A percentile compares a stretch with the other conserved stretches of the same genome.
These are phyloP conservation scores for Fusarium austroafricanum DNA, from an alignment of 2,329 filamentous ascomycete species.

Conservation along the genomic window DNA sequence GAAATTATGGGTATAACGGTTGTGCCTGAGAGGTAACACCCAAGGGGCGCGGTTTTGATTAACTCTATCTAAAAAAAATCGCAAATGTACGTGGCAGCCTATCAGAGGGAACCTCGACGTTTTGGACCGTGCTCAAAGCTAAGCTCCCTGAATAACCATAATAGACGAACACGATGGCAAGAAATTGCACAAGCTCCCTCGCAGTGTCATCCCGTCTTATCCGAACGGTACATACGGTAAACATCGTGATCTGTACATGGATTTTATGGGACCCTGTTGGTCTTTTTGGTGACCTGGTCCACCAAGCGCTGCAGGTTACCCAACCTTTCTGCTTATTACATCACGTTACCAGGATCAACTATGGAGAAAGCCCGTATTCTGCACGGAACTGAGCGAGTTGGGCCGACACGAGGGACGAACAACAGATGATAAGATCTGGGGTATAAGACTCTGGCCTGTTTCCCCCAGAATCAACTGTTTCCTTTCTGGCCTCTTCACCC, in stretches of 20 bases:
- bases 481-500: constrained; percentile 10
- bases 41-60: constrained; percentile 14
- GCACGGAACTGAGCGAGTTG: neutral
- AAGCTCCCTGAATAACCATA: neutral
- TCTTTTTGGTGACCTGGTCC: neutral
- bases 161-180: constrained; percentile 17
- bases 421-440: constrained; percentile 12
- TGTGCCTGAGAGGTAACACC: constrained; percentile 19
- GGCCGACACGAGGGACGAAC: constrained; percentile 28
- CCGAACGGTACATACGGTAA: constrained; percentile 20
- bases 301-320: constrained; percentile 17
- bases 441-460: constrained; percentile 31
- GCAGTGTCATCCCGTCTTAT: constrained; percentile 12
- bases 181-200: neutral
- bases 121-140: constrained; percentile 5
- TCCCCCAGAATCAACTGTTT: neutral
- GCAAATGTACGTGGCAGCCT: neutral
- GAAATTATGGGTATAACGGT: constrained; percentile 1
- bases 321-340: constrained; percentile 31
- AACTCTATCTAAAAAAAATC: constrained; percentile 15
- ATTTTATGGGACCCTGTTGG: neutral
- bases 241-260: constrained; percentile 27
- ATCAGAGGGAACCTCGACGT: neutral
- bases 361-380: constrained; percentile 39
- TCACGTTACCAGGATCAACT: constrained; percentile 25